Evolutionary conservation across 371 early-diverging fungal species (phyloP).

Genomic region (Zychaea mexicana): DNA sequence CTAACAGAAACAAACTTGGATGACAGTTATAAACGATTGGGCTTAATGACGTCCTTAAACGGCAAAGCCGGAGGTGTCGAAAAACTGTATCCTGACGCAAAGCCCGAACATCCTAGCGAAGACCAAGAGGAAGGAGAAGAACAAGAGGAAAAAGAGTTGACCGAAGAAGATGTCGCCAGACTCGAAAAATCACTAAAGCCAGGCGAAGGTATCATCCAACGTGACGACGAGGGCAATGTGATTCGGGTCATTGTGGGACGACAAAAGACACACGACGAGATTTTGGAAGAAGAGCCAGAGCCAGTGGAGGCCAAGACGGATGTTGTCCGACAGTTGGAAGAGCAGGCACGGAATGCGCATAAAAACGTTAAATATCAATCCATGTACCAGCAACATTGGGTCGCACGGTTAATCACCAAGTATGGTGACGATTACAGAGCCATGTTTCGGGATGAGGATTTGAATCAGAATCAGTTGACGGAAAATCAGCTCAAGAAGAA

Average conservation of each 20-base stretch:
- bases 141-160: constrained; percentile 48
- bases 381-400: constrained; percentile 65
- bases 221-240: constrained; percentile 84
- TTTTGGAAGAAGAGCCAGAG: constrained; percentile 53
- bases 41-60: constrained; percentile 78
- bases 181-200: constrained; percentile 51
- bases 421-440: constrained; percentile 83
- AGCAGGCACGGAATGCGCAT: constrained; percentile 54
- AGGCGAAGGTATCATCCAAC: constrained; percentile 80
- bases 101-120: constrained; percentile 23
- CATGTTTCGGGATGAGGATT: constrained; percentile 87
- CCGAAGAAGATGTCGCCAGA: constrained; percentile 54
- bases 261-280: constrained; percentile 55
- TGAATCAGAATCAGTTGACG: constrained; percentile 84
- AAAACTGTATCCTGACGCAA: constrained; percentile 27
- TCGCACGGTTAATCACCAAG: constrained; percentile 70
- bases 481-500: constrained; percentile 77
- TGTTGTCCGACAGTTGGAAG: constrained; percentile 63
- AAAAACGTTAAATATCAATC: constrained; percentile 62
- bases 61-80: constrained; percentile 72
- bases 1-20: neutral
- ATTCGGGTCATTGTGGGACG: constrained; percentile 71
- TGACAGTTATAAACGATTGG: constrained; percentile 65
- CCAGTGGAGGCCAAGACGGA: constrained; percentile 67
- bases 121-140: constrained; percentile 27